Evolutionary conservation across 345 rosid species (phyloP), one percentile per base, ranked within the genome.

Genomic region (Aquilaria sinensis): DNA sequence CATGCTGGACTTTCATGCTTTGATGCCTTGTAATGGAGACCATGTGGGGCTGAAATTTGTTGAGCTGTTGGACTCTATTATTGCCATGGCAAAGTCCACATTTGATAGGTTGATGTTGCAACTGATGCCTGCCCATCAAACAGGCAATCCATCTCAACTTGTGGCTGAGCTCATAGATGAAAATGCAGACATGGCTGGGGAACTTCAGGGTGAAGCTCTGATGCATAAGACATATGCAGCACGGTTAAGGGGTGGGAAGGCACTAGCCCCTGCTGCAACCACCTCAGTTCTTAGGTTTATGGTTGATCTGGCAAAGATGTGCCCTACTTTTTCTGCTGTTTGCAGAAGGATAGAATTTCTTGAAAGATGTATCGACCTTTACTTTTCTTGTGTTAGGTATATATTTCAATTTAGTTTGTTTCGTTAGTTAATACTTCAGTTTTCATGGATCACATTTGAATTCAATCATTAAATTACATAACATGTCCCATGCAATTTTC

Each of bases 171-270:
- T 95, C 70, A 83, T 90, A 58, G 97, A 91, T 75, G 96, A 90
- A 67, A 75, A 88, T 72, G 78, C 81, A 53, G 97, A 95, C 77
- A 87, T 81, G 90, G 84, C 88, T 48, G 99, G 96, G 70, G 97
- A 89, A 77, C 97, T 95, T 76, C 99, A 91, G 80, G 99, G 99
- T 74, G 99, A 95, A 79, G 99, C 99, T 77, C 80, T 91, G 70
- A 95, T 95, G 99, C 99, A 95, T 70, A 95, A 91, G 83, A 95
- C 99, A 12, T 95, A 95, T 72, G 99, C 99, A 2, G 97, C 99
- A 12, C 93, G 97, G 58, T 74, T 95, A 71, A 91, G 89, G 99
- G 94, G 96, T 69, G 99, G 99, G 47, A 96, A 91, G 81, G 97
- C 99, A 60, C 85, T 96, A 56, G 97, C 99, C 82, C 99, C 99